These are phyloP conservation scores for Ophiostoma ulmi DNA, from an alignment of 2,329 filamentous ascomycete genomes.

Conservation along the genomic window DNA sequence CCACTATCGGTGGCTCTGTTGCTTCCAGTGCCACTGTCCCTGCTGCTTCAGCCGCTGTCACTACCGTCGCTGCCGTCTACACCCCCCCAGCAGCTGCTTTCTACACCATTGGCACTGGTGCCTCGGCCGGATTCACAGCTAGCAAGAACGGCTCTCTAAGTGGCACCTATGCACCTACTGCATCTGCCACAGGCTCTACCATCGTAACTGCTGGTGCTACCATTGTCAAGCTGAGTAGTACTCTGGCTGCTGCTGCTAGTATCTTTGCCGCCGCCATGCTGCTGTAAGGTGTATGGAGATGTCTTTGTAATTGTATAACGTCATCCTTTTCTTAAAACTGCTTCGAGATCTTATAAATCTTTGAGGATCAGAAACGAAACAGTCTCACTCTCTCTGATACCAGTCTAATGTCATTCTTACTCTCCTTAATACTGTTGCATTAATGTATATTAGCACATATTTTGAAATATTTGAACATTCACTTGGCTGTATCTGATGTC, in stretches of 20 bases:
- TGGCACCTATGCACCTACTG: constrained; percentile 15
- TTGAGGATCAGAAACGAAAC: background rate
- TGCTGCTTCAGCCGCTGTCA: constrained; percentile 10
- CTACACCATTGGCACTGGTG: background rate
- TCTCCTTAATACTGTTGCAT: background rate
- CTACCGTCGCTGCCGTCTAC: constrained; percentile 7
- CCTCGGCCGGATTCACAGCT: constrained; percentile 4
- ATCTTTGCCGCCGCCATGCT: constrained; percentile 19
- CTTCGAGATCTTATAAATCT: background rate
- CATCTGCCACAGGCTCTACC: background rate
- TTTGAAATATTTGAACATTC: background rate
- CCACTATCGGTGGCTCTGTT: background rate
- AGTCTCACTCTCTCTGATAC: background rate
- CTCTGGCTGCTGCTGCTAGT: constrained; percentile 15
- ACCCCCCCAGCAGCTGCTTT: background rate
- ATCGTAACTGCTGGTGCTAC: constrained; percentile 21
- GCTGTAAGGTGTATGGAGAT: constrained; percentile 11
- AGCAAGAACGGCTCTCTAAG: constrained; percentile 14
- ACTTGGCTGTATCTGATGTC: background rate
- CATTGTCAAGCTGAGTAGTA: constrained; percentile 16
- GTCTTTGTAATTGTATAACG: background rate
- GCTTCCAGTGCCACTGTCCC: background rate
- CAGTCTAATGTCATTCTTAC: background rate
- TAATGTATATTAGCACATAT: background rate
- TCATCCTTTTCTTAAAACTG: too few relatives aligned